Conservation (phyloP, 2,329 filamentous ascomycete species). For the Pyricularia grisea region DNA sequence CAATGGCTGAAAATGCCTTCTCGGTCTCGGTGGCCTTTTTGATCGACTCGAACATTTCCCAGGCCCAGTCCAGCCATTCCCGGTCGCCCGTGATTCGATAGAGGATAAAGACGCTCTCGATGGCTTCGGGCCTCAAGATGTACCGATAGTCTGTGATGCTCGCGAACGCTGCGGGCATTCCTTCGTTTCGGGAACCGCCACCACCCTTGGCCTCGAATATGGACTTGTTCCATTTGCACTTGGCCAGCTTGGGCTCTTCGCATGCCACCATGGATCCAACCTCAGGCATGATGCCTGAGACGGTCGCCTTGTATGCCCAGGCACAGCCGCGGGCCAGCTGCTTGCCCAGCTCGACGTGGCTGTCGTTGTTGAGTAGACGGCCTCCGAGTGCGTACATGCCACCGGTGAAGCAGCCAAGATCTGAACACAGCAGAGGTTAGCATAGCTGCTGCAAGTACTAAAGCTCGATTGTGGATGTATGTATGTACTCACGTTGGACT, state of each 20-base stretch:
- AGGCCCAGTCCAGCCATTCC: slow-evolving; percentile 65
- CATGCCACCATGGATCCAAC: slow-evolving; percentile 37
- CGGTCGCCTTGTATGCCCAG: slow-evolving; percentile 46
- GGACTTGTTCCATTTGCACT: slow-evolving; percentile 25
- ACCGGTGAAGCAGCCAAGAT: slow-evolving; percentile 32
- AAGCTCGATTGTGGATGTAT: background rate
- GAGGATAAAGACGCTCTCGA: slow-evolving; percentile 69
- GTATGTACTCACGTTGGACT: slow-evolving; percentile 25
- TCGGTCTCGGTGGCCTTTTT: slow-evolving; percentile 43
- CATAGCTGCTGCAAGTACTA: background rate
- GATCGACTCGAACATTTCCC: slow-evolving; percentile 69
- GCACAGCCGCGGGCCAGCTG: slow-evolving; percentile 45
- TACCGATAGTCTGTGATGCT: slow-evolving; percentile 28
- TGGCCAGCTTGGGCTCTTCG: slow-evolving; percentile 28
- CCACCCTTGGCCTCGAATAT: slow-evolving; percentile 19
- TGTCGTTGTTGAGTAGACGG: slow-evolving; percentile 31
- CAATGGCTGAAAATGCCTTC: slow-evolving; percentile 12
- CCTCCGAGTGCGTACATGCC: slow-evolving; percentile 37
- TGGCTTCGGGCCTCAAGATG: slow-evolving; percentile 58
- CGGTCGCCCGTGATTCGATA: slow-evolving; percentile 68
- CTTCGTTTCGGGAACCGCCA: slow-evolving; percentile 6
- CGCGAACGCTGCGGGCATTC: slow-evolving; percentile 20
- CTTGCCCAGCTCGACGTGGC: slow-evolving; percentile 35
- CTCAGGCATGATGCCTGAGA: slow-evolving; percentile 51
- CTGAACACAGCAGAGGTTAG: slow-evolving; percentile 16